Conservation (phyloP, 2,329 filamentous ascomycete genomes). For the Tolypocladium nubicola region DNA sequence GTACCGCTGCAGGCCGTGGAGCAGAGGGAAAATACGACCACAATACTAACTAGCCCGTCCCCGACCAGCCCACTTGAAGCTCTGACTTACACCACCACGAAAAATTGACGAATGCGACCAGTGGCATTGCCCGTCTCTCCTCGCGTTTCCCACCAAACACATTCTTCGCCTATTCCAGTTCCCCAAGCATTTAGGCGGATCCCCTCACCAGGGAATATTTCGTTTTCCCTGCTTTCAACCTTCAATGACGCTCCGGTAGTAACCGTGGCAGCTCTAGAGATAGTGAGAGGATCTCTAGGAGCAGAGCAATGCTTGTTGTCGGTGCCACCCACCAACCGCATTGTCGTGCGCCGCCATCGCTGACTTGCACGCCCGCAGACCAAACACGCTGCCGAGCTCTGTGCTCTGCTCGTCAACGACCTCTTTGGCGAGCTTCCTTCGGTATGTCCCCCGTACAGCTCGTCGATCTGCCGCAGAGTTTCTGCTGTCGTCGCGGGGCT, state of each 20-base stretch:
- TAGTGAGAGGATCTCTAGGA: conserved; percentile 69
- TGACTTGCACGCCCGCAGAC: conserved; percentile 33
- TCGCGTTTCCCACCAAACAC: conserved; percentile 1
- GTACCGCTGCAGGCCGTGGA: neutral
- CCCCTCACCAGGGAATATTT: neutral
- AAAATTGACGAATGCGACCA: conserved; percentile 9
- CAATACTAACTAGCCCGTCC: neutral
- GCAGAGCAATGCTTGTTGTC: conserved; percentile 48
- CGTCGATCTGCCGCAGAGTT: neutral
- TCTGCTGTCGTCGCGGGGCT: conserved; percentile 11
- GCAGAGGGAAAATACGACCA: neutral
- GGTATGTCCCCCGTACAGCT: conserved; percentile 38
- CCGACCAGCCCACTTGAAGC: conserved; percentile 7
- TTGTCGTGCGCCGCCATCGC: conserved; percentile 9
- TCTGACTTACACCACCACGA: conserved; percentile 6
- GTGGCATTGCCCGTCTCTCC: neutral
- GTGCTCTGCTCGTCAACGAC: conserved; percentile 79
- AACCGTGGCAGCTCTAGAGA: conserved; percentile 64
- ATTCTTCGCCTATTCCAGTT: neutral
- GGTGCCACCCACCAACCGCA: conserved; percentile 18
- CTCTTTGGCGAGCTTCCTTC: conserved; percentile 85
- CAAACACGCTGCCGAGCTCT: conserved; percentile 76
- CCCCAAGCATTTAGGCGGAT: neutral
- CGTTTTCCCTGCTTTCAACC: conserved; percentile 1
- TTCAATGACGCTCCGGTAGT: conserved; percentile 59